phyloP scores from a whole-genome alignment of 805 yeast species.

The Sugiyamaella marilandica region DNA sequence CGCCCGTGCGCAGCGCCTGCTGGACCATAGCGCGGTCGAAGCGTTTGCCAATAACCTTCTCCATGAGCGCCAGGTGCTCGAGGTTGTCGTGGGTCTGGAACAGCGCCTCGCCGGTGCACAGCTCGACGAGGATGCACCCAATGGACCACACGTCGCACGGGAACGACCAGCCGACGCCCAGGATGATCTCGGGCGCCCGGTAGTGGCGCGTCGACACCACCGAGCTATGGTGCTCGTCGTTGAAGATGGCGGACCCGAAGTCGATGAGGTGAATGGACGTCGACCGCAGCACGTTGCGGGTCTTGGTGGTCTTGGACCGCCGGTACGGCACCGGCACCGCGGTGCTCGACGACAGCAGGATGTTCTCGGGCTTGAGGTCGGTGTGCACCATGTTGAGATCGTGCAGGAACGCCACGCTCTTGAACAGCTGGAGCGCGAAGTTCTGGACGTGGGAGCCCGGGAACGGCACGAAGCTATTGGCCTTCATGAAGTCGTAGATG shows the following conservation, averaged over 20 bases:
- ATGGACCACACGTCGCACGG: constrained; percentile 98
- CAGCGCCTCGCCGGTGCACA: constrained; percentile 89
- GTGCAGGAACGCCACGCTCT: constrained; percentile 84
- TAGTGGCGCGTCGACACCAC: constrained; percentile 94
- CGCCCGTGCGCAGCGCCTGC: constrained; percentile 21
- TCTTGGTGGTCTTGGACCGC: constrained; percentile 18
- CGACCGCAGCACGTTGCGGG: constrained; percentile 53
- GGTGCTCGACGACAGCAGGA: constrained; percentile 57
- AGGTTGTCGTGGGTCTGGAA: constrained; percentile 92
- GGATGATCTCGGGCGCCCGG: constrained; percentile 92
- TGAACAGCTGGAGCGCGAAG: constrained; percentile 75
- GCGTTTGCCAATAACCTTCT: constrained; percentile 58
- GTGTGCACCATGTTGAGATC: constrained; percentile 90
- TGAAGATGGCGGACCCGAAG: constrained; percentile 94
- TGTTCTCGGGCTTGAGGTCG: constrained; percentile 94
- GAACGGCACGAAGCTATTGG: constrained; percentile 79
- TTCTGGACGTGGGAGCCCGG: constrained; percentile 93
- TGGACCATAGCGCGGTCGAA: constrained; percentile 29
- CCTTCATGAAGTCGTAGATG: constrained; percentile 83
- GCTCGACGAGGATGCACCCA: constrained; percentile 88
- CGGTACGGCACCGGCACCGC: constrained; percentile 36
- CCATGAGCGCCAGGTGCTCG: constrained; percentile 95
- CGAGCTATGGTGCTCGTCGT: constrained; percentile 88
- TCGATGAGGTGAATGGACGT: constrained; percentile 88
- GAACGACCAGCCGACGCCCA: constrained; percentile 94